These are phyloP conservation scores for Apiospora arundinis DNA, from an alignment of 2,329 filamentous ascomycete species.

Conservation along the genomic window DNA sequence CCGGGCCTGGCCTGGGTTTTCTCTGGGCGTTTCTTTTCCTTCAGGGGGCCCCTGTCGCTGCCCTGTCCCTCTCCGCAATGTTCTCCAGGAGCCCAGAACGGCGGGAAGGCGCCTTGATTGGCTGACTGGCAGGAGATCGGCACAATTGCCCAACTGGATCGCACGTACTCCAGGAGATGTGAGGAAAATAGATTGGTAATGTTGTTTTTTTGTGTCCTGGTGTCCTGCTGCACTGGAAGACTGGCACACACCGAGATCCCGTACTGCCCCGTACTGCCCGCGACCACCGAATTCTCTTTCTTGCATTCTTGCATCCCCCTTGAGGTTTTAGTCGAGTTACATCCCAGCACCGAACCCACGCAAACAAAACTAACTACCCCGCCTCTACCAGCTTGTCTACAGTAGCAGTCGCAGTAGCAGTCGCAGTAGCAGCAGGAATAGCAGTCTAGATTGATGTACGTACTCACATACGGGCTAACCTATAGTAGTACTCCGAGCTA, in stretches of 20 bases:
- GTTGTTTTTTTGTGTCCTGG: background rate
- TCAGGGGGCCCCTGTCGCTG: background rate
- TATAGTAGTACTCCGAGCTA: slow-evolving; percentile 8
- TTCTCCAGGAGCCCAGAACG: slow-evolving; percentile 18
- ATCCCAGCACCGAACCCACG: background rate
- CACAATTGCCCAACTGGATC: background rate
- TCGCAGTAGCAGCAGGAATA: no score
- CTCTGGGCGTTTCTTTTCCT: slow-evolving; percentile 7
- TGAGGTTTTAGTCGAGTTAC: slow-evolving; percentile 4
- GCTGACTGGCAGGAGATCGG: background rate
- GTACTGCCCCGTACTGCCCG: background rate
- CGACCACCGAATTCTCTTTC: background rate
- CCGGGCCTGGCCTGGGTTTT: slow-evolving; percentile 8
- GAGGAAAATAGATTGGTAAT: slow-evolving; percentile 6
- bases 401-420: background rate
- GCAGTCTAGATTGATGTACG: slow-evolving; percentile 17
- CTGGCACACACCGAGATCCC: background rate
- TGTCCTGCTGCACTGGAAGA: no score
- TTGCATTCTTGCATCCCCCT: background rate
- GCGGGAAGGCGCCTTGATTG: slow-evolving; percentile 15
- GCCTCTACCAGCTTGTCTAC: background rate
- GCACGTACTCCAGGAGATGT: background rate
- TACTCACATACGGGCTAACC: background rate
- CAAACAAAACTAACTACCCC: background rate
- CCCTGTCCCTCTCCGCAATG: slow-evolving; percentile 12